Evolutionary conservation across 345 rosid genomes (phyloP).

Genomic region (Crucihimalaya himalaica): DNA sequence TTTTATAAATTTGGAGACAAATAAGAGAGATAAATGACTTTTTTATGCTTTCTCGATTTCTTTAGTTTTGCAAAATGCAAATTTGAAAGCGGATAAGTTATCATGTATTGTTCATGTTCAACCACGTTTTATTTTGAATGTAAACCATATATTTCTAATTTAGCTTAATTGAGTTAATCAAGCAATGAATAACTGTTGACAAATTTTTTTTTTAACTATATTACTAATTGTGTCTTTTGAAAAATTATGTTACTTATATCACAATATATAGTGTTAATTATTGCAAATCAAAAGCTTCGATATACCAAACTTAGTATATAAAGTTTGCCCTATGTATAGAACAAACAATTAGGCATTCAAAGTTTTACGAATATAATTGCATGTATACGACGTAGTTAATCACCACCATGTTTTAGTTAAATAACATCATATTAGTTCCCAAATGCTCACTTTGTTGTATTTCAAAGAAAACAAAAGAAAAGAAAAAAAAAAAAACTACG

Average conservation of each 20-base stretch:
- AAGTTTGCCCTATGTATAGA: neutral
- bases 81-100: no score
- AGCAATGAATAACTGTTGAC: no score
- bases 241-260: neutral
- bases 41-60: no score
- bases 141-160: no score
- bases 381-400: neutral
- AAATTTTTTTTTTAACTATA: no score
- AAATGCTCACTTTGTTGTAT: constrained; percentile 1
- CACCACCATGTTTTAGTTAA: neutral
- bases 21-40: no score
- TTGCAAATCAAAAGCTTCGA: neutral
- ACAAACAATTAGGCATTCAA: neutral
- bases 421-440: constrained; percentile 3
- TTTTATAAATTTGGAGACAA: no score
- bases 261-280: neutral
- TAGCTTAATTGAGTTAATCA: no score
- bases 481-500: neutral
- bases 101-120: no score
- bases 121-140: no score
- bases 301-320: neutral
- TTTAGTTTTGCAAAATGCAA: no score
- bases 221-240: neutral
- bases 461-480: neutral
- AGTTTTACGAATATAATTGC: neutral